Percentiles rank a stretch among this genome's conserved stretches.
These are phyloP conservation scores for Eutreptiella sp. DNA, from an alignment of 208 protist species.

Conservation along the genomic window DNA sequence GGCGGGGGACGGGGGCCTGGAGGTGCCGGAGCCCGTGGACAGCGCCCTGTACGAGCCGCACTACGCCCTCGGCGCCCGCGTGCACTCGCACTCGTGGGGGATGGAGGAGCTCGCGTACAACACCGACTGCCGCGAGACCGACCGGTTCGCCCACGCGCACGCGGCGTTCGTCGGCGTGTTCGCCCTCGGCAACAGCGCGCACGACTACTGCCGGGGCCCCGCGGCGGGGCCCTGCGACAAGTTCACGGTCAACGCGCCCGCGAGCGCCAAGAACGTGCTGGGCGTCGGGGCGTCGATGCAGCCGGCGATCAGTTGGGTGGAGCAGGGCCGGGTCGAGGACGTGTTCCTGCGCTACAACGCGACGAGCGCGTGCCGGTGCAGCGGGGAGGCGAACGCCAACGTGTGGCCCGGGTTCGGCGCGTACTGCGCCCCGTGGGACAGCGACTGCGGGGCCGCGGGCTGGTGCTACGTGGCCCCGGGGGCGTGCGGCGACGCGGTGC, in stretches of 20 bases:
- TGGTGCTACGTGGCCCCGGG: too few relatives aligned
- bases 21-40: conserved; percentile 42
- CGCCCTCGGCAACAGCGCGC: conserved; percentile 55
- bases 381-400: too few relatives aligned
- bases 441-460: too few relatives aligned
- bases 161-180: conserved; percentile 62
- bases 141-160: conserved; percentile 49
- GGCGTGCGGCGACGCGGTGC: too few relatives aligned
- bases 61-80: conserved; percentile 54
- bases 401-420: too few relatives aligned
- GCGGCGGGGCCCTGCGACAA: too few relatives aligned
- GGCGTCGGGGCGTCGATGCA: conserved; percentile 65
- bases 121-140: conserved; percentile 55
- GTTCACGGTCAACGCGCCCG: conserved; percentile 54
- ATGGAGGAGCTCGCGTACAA: conserved; percentile 46
- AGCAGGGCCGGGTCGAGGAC: too few relatives aligned
- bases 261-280: conserved; percentile 69
- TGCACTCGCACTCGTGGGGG: conserved; percentile 79
- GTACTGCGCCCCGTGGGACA: too few relatives aligned
- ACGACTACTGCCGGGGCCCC: conserved; percentile 1
- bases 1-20: conserved; percentile 37
- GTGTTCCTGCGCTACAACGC: too few relatives aligned
- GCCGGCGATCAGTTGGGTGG: neutral
- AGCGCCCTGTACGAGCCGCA: conserved; percentile 41
- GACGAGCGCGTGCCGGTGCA: too few relatives aligned